Base-by-base conservation (phyloP, 1,139 yeast species). In the Pichia sp. region DNA sequence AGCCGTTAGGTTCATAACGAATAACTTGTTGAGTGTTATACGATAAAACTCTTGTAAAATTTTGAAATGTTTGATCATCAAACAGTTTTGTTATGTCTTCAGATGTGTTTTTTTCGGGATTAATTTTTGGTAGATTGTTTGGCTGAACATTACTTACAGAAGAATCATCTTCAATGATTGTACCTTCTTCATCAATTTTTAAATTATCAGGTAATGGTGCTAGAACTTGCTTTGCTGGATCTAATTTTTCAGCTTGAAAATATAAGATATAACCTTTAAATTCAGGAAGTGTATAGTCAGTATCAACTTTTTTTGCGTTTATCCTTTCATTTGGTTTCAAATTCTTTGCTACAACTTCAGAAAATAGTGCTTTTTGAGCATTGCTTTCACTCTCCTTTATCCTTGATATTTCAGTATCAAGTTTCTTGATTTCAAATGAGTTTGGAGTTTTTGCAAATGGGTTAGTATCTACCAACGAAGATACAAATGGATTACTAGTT, bases 11-110 rank as follows among this genome's bases (percentile, higher is more conserved):
- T 46, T 88, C 87, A 65, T 90, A 90, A 49, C 98, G 75, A 41
- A 92, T 72, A 3, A 92, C 86, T 66, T 92, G 98, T 1, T 76
- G 73, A 5, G 97, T 92, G 61, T 92, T 92, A 60, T 84, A 85
- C 16, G 82, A 82, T 12, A 86, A 84, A 4, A 80, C 71, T 45
- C 78, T 81, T 30, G 87, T 77, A 63, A 92, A 92, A 49, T 80
- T 77, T 60, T 85, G 90, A 67, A 92, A 92, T 16, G 76, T 77
- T 51, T 79, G 80, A 62, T 89, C 97, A 52, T 84, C 85, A 53
- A 84, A 71, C 70, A 81, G 73, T 41, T 66, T 70, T 11, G 80
- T 67, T 16, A 79, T 67, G 13, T 64, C 65, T 66, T 75, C 60
- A 57, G 63, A 43, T 63, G 72, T 50, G 13, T 42, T 43, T 22